Percentiles rank a stretch among this genome's conserved stretches.
Conservation (phyloP, 345 rosid species). For the Hibiscus tridactylites region DNA sequence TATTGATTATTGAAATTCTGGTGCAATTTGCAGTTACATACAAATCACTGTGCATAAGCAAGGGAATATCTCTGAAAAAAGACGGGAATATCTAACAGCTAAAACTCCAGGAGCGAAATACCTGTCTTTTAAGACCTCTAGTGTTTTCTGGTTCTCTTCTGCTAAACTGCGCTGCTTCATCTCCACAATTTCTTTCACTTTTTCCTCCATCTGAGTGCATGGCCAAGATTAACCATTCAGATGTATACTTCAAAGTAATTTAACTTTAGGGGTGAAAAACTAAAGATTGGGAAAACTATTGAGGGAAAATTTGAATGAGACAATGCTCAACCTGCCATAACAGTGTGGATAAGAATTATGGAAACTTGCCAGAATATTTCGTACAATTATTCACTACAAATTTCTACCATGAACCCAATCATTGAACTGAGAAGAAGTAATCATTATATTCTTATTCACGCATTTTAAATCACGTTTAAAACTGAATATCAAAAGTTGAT, state of each 20-base stretch:
- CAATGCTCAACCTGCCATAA: not conserved
- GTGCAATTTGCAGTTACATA: not conserved
- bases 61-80: not conserved
- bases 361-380: not conserved
- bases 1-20: not conserved
- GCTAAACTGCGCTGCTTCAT: constrained; percentile 92
- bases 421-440: not conserved
- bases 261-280: not conserved
- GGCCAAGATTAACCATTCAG: not conserved
- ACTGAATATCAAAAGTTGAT: not conserved
- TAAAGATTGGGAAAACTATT: not conserved
- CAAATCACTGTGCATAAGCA: not conserved
- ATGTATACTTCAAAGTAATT: not conserved
- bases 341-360: not conserved
- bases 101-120: constrained; percentile 15
- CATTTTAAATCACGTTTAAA: not conserved
- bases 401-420: not conserved
- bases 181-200: constrained; percentile 96
- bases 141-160: constrained; percentile 95
- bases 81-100: not conserved
- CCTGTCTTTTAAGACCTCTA: constrained; percentile 91
- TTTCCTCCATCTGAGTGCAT: constrained; percentile 86
- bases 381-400: not conserved
- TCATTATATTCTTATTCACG: not conserved
- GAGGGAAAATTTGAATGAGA: not conserved